A percentile compares a stretch with the other conserved stretches of the same genome.
Evolutionary conservation across 2,329 filamentous ascomycete species (phyloP).

Genomic region (Ceratocystis variospora): DNA sequence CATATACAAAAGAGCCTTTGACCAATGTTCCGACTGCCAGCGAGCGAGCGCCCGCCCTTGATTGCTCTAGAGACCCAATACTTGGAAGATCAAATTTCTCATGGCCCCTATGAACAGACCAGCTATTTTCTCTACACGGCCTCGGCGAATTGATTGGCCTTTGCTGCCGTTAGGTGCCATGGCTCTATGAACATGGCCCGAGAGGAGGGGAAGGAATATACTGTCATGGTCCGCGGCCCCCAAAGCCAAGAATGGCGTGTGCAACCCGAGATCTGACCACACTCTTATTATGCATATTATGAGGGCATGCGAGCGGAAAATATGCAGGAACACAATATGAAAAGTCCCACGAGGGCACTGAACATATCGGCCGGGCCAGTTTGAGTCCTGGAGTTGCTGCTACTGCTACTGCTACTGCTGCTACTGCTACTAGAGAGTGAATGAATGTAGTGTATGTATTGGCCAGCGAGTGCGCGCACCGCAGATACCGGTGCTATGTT

Average conservation of each 20-base stretch:
- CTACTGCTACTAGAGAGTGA: too few relatives aligned
- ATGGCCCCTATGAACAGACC: background rate
- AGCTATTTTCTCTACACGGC: background rate
- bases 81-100: background rate
- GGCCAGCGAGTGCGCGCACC: too few relatives aligned
- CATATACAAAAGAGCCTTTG: background rate
- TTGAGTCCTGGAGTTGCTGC: too few relatives aligned
- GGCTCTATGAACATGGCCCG: background rate
- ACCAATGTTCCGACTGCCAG: background rate
- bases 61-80: background rate
- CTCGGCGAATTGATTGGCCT: background rate
- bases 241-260: background rate
- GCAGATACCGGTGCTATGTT: too few relatives aligned
- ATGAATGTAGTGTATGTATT: too few relatives aligned
- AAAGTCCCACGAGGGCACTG: background rate
- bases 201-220: background rate
- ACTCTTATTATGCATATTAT: background rate
- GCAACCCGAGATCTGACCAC: constrained; percentile 1
- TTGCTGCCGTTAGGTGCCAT: background rate
- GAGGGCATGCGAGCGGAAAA: background rate
- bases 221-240: background rate
- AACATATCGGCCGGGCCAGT: too few relatives aligned
- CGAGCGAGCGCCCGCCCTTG: too few relatives aligned
- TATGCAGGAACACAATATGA: background rate
- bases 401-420: too few relatives aligned